phyloP scores from a whole-genome alignment of 2,329 filamentous ascomycete species.

The Graphiopsis chlorocephala region DNA sequence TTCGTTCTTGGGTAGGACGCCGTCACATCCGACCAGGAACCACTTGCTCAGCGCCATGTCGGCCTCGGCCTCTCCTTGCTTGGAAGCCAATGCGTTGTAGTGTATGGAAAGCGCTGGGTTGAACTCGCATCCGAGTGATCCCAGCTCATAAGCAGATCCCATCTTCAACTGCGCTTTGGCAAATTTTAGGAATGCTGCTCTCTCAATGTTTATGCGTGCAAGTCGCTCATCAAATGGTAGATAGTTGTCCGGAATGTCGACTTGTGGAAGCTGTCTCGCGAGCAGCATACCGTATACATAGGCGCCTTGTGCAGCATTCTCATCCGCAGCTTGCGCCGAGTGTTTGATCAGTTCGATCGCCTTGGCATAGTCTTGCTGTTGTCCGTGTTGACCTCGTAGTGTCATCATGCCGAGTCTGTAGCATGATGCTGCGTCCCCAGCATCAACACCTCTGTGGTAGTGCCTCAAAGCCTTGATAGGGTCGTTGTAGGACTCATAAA shows the following conservation, averaged over 20 bases:
- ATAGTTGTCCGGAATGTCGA: conserved; percentile 70
- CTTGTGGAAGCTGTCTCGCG: conserved; percentile 85
- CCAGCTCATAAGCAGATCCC: conserved; percentile 92
- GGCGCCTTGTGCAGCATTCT: conserved; percentile 93
- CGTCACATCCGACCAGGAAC: conserved; percentile 95
- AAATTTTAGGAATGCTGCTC: conserved; percentile 92
- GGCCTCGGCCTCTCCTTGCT: conserved; percentile 88
- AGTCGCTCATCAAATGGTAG: conserved; percentile 69
- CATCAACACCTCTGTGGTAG: conserved; percentile 76
- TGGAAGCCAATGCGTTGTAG: conserved; percentile 89
- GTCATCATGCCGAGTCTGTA: conserved; percentile 96
- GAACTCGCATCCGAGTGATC: conserved; percentile 90
- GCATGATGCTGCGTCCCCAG: conserved; percentile 83
- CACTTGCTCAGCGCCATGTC: conserved; percentile 97
- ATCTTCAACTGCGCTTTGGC: conserved; percentile 96
- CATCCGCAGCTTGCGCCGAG: conserved; percentile 84
- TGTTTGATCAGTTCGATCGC: conserved; percentile 80
- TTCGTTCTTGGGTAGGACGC: conserved; percentile 92
- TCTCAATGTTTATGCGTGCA: conserved; percentile 87
- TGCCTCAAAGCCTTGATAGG: conserved; percentile 86
- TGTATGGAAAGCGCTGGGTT: conserved; percentile 89
- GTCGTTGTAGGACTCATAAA: conserved; percentile 93
- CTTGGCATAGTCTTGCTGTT: conserved; percentile 72
- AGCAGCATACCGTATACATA: conserved; percentile 90
- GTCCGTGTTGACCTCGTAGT: conserved; percentile 87